phyloP scores from a whole-genome alignment of 129 eudicot species.

The Flaveria brownii region DNA sequence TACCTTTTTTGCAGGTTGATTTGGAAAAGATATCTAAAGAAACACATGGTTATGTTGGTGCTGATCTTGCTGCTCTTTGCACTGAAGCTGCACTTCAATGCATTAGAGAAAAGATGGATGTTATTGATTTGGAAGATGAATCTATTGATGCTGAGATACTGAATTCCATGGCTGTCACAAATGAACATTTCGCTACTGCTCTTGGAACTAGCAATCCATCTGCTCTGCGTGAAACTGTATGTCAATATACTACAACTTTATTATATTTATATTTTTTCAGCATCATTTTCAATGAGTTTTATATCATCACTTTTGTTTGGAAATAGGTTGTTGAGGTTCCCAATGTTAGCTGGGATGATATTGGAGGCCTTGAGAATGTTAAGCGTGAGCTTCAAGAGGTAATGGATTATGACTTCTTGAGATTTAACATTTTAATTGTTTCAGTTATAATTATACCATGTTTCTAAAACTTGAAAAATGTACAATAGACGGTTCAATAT shows the following conservation, averaged over 20 bases:
- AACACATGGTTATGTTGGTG: conserved; percentile 76
- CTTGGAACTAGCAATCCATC: conserved; percentile 25
- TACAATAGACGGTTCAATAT: not conserved
- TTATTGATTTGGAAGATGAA: conserved; percentile 66
- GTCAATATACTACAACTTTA: not conserved
- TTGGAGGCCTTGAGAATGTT: conserved; percentile 1
- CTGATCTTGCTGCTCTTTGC: conserved; percentile 78
- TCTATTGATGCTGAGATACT: conserved; percentile 68
- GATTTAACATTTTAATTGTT: too few relatives aligned
- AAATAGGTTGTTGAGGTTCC: not conserved
- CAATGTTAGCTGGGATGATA: not conserved
- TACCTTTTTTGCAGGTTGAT: not conserved
- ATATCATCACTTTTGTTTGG: not conserved
- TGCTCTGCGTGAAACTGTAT: not conserved
- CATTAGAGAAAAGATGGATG: conserved; percentile 79
- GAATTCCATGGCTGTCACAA: conserved; percentile 26
- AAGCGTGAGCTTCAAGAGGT: conserved; percentile 1
- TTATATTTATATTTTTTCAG: too few relatives aligned
- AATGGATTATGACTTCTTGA: not conserved
- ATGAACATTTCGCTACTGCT: conserved; percentile 12
- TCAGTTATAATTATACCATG: not conserved
- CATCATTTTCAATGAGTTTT: too few relatives aligned
- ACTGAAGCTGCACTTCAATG: conserved; percentile 91
- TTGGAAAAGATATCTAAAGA: conserved; percentile 59
- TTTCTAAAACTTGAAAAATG: not conserved